Base-by-base conservation (phyloP, 2,329 filamentous ascomycete species). In the Colletotrichum agaves region DNA sequence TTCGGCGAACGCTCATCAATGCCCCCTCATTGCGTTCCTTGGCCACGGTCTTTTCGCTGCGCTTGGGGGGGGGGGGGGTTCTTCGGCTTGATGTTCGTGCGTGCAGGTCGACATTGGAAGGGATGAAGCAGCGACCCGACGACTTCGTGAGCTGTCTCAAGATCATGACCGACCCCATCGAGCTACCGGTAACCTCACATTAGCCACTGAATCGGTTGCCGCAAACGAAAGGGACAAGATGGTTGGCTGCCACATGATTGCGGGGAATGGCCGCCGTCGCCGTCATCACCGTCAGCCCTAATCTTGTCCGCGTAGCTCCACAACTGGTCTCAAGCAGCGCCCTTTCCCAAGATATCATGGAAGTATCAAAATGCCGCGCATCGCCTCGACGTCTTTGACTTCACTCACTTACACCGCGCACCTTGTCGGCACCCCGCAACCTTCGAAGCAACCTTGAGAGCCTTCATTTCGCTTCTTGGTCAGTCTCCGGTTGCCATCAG, bases 381-480 rank as follows among this genome's bases (percentile, higher is more conserved):
- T 53, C 53, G 53, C 61, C 41, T 43, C 33, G 37, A n/a, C n/a
- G 2, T 19, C 65, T 60, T 65, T 59, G 35, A 64, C 65, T 68
- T 64, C 65, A 61, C 39, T 64, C 65, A 61, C 39, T 11, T 31
- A 49, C 65, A 61, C 65, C 65, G 65, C 65, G 61, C 53, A 37
- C 46, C 60, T 55, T 27, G 39, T 21, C 49, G 41, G 65, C 55
- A 59, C 61, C 61, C 65, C 65, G 65, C 65, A 68, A 68, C 61
- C 33, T 63, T 67, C 59, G 47, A 31, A 39, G 31, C 31, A 66
- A 66, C 63, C 50, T 58, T 58, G 52, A 11, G 31, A 35, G 31
- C 39, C 47, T 31, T 41, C 27, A 31, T n/a, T 35, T 27, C 39
- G 63, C 17, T 33, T 47, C 31, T 17, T 7, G 46, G 21, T 2